Evolutionary conservation across 352 stramenopile species (phyloP), one percentile per base, ranked within the genome.

Genomic region (Phytophthora pinifolia): DNA sequence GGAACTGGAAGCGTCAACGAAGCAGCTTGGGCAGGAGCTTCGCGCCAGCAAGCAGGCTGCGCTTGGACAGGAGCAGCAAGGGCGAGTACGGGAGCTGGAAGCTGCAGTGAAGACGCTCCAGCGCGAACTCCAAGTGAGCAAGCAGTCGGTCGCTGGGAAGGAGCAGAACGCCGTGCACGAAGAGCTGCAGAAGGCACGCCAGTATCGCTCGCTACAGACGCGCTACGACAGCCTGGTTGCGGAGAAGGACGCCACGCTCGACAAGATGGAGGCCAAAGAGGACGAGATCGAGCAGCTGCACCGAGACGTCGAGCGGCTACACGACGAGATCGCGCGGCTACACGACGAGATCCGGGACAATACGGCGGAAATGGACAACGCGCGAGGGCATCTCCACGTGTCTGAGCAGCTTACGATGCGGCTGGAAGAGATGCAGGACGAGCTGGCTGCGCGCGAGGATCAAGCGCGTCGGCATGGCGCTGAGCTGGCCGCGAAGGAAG

Each of bases 121-220:
- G 29, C 67, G 60, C 15, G 65, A 79, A 38, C 52, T 74, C 12
- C 56, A 81, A 57, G 49, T 73, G 6, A 63, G 51, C 12, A 53
- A 79, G 43, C 59, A 86, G 36, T 65, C 59, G 38, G 57, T 59
- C 0, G 37, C 52, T 15, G 75, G 61, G 31, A 86, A 63, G 27
- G 70, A 86, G 14, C 75, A 86, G 34, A 69, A 63, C 17, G 17
- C 56, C 9, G 59, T 83, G 53, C 75, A 86, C 22, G 75, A 86
- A 49, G 78, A 73, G 12, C 52, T 86, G 29, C 70, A 79, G 41
- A 76, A 67, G 36, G 75, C 83, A 43, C 70, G 75, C 29, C 70
- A 83, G 12, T 42, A 70, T 20, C 75, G 72, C 32, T 60, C 70
- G 1, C 29, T 79, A 31, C 70, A 82, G 53, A 32, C 43, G 9